phyloP scores from a whole-genome alignment of 352 stramenopile genomes.

The Lagenidium giganteum region DNA sequence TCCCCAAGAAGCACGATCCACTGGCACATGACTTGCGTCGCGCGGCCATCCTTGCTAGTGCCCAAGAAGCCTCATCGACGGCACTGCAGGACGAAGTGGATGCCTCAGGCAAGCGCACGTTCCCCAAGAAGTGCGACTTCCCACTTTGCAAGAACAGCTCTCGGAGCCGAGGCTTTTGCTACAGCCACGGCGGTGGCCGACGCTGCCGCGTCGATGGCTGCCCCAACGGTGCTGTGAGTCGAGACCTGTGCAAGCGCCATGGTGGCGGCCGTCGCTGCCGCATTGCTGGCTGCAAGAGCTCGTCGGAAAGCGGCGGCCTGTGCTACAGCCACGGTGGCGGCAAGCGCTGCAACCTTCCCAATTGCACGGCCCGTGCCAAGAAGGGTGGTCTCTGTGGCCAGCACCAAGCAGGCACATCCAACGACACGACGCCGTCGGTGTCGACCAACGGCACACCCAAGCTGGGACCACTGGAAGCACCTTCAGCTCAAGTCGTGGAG shows the following conservation, averaged over 20 bases:
- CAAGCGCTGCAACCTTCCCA: constrained; percentile 54
- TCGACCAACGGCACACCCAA: neutral
- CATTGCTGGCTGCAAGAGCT: constrained; percentile 65
- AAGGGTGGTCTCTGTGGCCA: constrained; percentile 66
- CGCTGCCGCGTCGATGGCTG: constrained; percentile 63
- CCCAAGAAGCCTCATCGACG: constrained; percentile 6
- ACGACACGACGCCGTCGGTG: constrained; percentile 11
- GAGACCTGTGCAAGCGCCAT: constrained; percentile 78
- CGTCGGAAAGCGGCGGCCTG: constrained; percentile 60
- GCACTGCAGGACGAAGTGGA: constrained; percentile 6
- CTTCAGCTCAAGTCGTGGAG: too few species aligned
- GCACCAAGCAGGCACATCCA: constrained; percentile 35
- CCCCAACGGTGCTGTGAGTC: constrained; percentile 69
- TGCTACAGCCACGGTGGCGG: constrained; percentile 78
- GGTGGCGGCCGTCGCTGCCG: constrained; percentile 65
- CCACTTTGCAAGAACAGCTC: constrained; percentile 83
- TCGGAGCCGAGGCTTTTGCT: constrained; percentile 72
- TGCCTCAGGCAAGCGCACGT: constrained; percentile 42
- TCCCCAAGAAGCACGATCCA: constrained; percentile 22
- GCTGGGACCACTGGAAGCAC: too few species aligned
- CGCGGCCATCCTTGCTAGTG: neutral
- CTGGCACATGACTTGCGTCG: constrained; percentile 2
- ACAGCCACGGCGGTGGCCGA: constrained; percentile 64
- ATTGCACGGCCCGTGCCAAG: constrained; percentile 70
- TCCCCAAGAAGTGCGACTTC: constrained; percentile 82